Evolutionary conservation across 2,329 filamentous ascomycete species (phyloP), one percentile per base, ranked within the genome.

Genomic region (Aurifilum marmelostoma): DNA sequence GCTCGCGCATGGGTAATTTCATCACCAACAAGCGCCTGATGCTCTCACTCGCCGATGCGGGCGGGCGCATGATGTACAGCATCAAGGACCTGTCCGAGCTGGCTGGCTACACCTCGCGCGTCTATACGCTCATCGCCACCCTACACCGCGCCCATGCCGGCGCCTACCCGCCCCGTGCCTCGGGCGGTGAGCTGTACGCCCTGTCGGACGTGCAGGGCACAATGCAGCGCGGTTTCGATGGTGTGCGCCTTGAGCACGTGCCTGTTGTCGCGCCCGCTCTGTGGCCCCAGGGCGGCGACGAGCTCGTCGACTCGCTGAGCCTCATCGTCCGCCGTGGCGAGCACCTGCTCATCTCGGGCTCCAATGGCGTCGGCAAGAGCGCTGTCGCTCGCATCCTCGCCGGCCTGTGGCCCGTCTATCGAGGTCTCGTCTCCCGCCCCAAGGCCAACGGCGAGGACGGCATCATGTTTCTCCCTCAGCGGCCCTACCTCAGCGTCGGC

Each of bases 21-120:
- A 97, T 99, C 80, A 99, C 96, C 16, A 99, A 99, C 82, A 98
- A 99, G 80, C 90, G 96, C 5, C 89, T 99, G 52, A 98, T 99
- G 96, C 87, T 99, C 41, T 98, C 95, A 21, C 87, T 99, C 50
- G 96, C 96, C 12, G 96, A 99, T 80, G 96, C 96, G 1, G 96
- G 96, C 69, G 95, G 95, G 34, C 88, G 96, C 61, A 97, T 99
- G 93, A 99, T 99, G 96, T 99, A 99, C 83, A 96, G 92, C 71
- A 97, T 99, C 84, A 99, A 99, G 81, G 97, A 99, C 76, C 88
- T 99, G 47, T 94, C 94, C 1, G 96, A 99, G 78, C 85, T 99
- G 43, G 96, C 96, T 6, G 96, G 96, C 29, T 97, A 98, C 81
- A 99, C 96, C 0, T 97, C 93, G 69, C 90, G 96, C 59, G 94